Evolutionary conservation across 768 basidiomycete genomes (phyloP).

Genomic region (Polyporus arcularius): DNA sequence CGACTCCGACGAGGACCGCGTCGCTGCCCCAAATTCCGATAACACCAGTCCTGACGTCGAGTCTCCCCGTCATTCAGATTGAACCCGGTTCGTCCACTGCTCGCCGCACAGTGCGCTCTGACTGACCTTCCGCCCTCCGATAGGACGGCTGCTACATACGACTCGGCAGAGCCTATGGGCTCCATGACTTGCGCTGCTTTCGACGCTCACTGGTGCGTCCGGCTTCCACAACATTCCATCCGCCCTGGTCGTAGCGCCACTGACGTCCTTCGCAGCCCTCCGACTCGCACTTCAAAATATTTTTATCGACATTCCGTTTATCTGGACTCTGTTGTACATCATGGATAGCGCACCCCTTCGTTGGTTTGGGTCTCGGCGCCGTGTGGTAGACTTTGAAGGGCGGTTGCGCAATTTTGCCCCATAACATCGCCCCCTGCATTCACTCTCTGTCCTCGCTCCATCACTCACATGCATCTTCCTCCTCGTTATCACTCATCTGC

Average conservation of each 20-base stretch:
- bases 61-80: constrained; percentile 4
- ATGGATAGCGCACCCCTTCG: not conserved
- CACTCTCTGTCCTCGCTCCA: too few species aligned
- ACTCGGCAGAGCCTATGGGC: not conserved
- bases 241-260: not conserved
- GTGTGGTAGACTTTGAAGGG: too few species aligned
- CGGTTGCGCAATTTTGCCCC: too few species aligned
- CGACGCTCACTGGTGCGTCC: not conserved
- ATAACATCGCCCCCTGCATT: too few species aligned
- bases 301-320: constrained; percentile 2
- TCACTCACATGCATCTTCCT: too few species aligned
- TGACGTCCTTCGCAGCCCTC: not conserved
- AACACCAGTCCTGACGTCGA: constrained; percentile 4
- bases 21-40: not conserved
- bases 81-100: not conserved
- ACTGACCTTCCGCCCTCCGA: not conserved
- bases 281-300: constrained; percentile 5
- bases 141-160: not conserved
- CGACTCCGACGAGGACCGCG: not conserved
- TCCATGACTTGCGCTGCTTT: not conserved
- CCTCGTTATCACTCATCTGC: too few species aligned
- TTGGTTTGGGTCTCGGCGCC: not conserved
- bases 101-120: not conserved
- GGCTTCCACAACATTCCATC: not conserved
- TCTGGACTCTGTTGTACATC: not conserved